Evolutionary conservation across 805 yeast species (phyloP).

Genomic region (Kodamaea kaohsiungensis): DNA sequence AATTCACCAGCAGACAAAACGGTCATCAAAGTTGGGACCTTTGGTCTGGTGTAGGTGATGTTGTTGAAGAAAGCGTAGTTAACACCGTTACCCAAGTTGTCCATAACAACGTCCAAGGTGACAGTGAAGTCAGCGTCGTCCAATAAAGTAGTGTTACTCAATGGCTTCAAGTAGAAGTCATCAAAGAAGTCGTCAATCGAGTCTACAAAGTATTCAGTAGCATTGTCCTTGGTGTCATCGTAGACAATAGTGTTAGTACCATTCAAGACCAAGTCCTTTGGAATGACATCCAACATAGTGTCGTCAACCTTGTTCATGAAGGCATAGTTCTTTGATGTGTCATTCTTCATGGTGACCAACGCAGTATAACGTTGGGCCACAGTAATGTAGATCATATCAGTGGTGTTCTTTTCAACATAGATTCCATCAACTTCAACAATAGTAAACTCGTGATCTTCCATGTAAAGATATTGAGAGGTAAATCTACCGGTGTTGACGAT

Average conservation of each 20-base stretch:
- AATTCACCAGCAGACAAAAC: slow-evolving; percentile 71
- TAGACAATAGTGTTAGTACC: slow-evolving; percentile 75
- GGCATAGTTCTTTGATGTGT: slow-evolving; percentile 66
- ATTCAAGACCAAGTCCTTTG: slow-evolving; percentile 64
- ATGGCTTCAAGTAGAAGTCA: slow-evolving; percentile 37
- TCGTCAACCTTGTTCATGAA: slow-evolving; percentile 81
- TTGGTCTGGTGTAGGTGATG: slow-evolving; percentile 73
- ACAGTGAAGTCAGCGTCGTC: slow-evolving; percentile 72
- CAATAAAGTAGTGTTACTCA: slow-evolving; percentile 38
- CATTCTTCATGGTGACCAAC: slow-evolving; percentile 69
- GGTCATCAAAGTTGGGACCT: slow-evolving; percentile 81
- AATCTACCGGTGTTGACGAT: slow-evolving; percentile 88
- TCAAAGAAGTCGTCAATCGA: slow-evolving; percentile 48
- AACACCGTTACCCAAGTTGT: slow-evolving; percentile 80
- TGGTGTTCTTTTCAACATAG: slow-evolving; percentile 70
- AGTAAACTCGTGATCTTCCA: slow-evolving; percentile 85
- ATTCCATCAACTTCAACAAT: slow-evolving; percentile 94
- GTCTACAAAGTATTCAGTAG: slow-evolving; percentile 42
- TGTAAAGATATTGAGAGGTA: slow-evolving; percentile 83
- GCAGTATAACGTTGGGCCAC: slow-evolving; percentile 92
- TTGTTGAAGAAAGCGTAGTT: slow-evolving; percentile 97
- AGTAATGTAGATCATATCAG: slow-evolving; percentile 73
- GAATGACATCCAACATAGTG: slow-evolving; percentile 77
- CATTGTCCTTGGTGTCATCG: slow-evolving; percentile 42
- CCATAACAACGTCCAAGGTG: slow-evolving; percentile 77